Conservation (phyloP, 2,329 filamentous ascomycete genomes). For the Didymosphaeria variabile region DNA sequence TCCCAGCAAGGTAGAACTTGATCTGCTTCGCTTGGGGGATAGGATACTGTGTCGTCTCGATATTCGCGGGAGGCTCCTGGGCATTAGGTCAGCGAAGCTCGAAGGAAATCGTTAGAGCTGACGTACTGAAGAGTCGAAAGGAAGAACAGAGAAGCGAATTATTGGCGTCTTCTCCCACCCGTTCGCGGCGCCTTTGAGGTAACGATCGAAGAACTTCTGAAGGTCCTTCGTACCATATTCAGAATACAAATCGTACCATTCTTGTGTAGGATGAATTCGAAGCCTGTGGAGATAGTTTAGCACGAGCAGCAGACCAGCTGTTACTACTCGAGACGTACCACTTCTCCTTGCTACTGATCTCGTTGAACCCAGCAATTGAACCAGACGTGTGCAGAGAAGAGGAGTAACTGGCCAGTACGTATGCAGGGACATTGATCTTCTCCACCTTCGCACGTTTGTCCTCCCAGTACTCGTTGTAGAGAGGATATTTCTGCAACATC, state of each 20-base stretch:
- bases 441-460: conserved; percentile 22
- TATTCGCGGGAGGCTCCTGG: too few relatives aligned
- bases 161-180: conserved; percentile 58
- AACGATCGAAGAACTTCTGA: conserved; percentile 57
- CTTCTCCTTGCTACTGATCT: background rate
- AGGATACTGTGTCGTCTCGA: too few relatives aligned
- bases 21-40: too few relatives aligned
- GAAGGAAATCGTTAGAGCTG: too few relatives aligned
- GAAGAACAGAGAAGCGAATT: conserved; percentile 51
- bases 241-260: conserved; percentile 31
- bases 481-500: conserved; percentile 12
- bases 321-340: background rate
- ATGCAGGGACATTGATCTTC: conserved; percentile 23
- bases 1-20: too few relatives aligned
- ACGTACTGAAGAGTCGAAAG: too few relatives aligned
- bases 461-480: conserved; percentile 18
- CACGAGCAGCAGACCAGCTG: too few relatives aligned
- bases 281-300: too few relatives aligned
- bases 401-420: conserved; percentile 24
- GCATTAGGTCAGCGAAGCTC: too few relatives aligned
- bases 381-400: conserved; percentile 23
- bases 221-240: conserved; percentile 21
- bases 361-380: conserved; percentile 19
- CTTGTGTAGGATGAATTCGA: conserved; percentile 17
- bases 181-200: conserved; percentile 55